Percentiles rank a stretch among this genome's conserved stretches.
phyloP scores from a whole-genome alignment of 495 filamentous ascomycete genomes.

The Hypoxylon lenormandii region DNA sequence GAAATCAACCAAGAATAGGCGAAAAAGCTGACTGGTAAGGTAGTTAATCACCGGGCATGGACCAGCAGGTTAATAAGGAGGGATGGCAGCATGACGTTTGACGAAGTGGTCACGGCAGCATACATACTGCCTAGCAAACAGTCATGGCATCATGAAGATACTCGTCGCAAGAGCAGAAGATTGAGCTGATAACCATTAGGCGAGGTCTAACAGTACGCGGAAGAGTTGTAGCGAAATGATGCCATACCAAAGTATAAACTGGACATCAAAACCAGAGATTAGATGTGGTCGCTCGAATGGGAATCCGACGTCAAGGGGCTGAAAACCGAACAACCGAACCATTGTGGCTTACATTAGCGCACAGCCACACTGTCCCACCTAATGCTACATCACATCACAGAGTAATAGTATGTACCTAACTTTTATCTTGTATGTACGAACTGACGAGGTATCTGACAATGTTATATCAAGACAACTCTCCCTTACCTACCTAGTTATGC shows the following conservation, averaged over 20 bases:
- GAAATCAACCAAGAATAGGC: background rate
- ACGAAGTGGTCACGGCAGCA: conserved; percentile 28
- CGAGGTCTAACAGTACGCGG: background rate
- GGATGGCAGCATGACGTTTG: conserved; percentile 34
- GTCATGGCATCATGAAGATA: conserved; percentile 7
- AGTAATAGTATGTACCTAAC: no score
- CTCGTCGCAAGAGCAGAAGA: background rate
- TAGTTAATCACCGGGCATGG: conserved; percentile 6
- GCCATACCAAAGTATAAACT: conserved; percentile 15
- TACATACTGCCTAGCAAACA: conserved; percentile 18
- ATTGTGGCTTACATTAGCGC: conserved; percentile 31
- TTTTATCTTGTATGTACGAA: background rate
- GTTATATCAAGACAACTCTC: no score
- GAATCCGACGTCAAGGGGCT: conserved; percentile 3
- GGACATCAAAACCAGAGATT: conserved; percentile 27
- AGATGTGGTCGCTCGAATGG: conserved; percentile 31
- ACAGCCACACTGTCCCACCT: background rate
- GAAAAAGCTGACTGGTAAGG: conserved; percentile 1
- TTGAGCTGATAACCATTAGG: background rate
- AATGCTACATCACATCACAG: no score
- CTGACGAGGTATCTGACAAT: no score
- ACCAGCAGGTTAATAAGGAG: conserved; percentile 26
- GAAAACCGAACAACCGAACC: background rate
- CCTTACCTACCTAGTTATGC: no score
- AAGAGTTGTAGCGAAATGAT: conserved; percentile 23